Conservation (phyloP, 768 basidiomycete species). For the Nidula microcarpa region DNA sequence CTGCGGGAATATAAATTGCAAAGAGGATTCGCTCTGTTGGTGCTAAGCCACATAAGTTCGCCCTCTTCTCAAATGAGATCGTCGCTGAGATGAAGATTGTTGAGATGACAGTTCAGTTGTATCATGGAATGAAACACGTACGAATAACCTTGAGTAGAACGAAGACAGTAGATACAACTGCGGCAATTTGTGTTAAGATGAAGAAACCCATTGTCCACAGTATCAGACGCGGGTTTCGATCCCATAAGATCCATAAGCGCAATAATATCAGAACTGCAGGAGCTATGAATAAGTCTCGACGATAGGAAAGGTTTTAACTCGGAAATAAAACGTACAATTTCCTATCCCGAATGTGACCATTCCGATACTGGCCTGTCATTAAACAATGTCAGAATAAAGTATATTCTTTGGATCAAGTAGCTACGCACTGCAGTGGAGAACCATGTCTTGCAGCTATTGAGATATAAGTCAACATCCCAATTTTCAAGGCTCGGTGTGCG, state of each 20-base stretch:
- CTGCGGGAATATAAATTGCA: conserved; percentile 8
- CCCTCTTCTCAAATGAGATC: neutral
- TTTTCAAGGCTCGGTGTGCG: too few species aligned
- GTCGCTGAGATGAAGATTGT: neutral
- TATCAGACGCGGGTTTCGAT: conserved; percentile 19
- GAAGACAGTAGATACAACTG: conserved; percentile 16
- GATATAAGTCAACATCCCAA: neutral
- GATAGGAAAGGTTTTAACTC: neutral
- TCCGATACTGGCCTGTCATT: conserved; percentile 23
- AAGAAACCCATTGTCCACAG: conserved; percentile 22
- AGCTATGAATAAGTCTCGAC: neutral
- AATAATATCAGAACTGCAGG: conserved; percentile 31
- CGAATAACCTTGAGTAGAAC: conserved; percentile 20
- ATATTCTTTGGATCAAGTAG: neutral
- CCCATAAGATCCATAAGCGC: conserved; percentile 35
- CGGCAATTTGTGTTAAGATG: conserved; percentile 20
- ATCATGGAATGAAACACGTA: conserved; percentile 5
- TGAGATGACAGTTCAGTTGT: too few species aligned
- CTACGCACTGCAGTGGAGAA: neutral
- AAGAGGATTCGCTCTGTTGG: conserved; percentile 6
- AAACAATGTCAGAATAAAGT: neutral
- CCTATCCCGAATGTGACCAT: conserved; percentile 28
- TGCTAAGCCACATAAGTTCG: conserved; percentile 4
- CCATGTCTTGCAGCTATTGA: neutral
- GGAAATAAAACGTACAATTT: conserved; percentile 21